Evolutionary conservation across 108 stramenopile species (phyloP).

Genomic region (Aureococcus anophagefferens): DNA sequence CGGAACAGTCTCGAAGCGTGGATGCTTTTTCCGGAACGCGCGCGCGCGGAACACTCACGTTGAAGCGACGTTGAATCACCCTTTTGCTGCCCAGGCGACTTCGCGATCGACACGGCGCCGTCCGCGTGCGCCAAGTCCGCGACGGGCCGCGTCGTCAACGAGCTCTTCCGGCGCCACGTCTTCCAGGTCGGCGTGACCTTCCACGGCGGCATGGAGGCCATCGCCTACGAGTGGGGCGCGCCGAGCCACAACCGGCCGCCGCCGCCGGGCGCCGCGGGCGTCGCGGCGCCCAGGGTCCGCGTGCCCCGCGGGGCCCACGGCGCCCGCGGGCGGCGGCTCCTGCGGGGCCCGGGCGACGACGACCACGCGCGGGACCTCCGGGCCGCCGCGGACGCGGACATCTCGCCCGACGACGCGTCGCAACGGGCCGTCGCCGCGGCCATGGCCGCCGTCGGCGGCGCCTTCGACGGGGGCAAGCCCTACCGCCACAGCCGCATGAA

Average conservation of each 20-base stretch:
- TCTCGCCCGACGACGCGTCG: slow-evolving; percentile 55
- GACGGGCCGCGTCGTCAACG: slow-evolving; percentile 76
- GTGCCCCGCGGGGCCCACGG: neutral
- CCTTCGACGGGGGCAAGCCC: slow-evolving; percentile 15
- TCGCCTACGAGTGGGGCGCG: slow-evolving; percentile 86
- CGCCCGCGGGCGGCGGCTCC: too few relatives aligned
- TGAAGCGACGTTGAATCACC: too few relatives aligned
- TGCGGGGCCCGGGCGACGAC: too few relatives aligned
- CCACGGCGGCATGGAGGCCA: slow-evolving; percentile 85
- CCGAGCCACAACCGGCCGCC: slow-evolving; percentile 32
- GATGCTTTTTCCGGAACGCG: too few relatives aligned
- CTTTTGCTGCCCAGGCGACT: too few relatives aligned
- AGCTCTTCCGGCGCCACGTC: slow-evolving; percentile 74
- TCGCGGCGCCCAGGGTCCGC: too few relatives aligned
- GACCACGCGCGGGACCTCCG: neutral
- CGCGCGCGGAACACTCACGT: too few relatives aligned
- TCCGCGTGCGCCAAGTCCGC: slow-evolving; percentile 74
- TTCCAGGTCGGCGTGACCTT: slow-evolving; percentile 89
- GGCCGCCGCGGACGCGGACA: neutral
- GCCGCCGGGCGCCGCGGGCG: too few relatives aligned
- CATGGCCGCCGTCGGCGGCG: slow-evolving; percentile 45
- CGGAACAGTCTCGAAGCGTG: too few relatives aligned
- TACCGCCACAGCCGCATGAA: slow-evolving; percentile 63
- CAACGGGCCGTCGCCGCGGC: slow-evolving; percentile 37
- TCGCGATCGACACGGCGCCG: slow-evolving; percentile 56